These are phyloP conservation scores for Botrytis fabae DNA, from an alignment of 2,329 filamentous ascomycete genomes.

Conservation along the genomic window DNA sequence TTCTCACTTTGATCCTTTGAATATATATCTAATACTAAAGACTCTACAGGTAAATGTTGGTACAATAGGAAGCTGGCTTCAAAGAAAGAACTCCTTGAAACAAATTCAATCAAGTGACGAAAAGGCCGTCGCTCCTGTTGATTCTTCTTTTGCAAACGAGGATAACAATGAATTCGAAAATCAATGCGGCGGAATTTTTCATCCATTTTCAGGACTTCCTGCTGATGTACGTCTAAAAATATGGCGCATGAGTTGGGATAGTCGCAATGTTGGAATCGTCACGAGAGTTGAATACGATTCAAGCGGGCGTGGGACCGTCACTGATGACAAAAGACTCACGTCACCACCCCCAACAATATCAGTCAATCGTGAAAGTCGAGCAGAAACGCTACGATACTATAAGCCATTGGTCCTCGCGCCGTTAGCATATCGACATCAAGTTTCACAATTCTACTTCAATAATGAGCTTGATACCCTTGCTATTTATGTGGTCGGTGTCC, in stretches of 20 bases:
- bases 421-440: background rate
- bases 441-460: background rate
- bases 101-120: background rate
- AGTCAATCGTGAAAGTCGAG: background rate
- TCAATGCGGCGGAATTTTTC: background rate
- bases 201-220: background rate
- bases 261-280: background rate
- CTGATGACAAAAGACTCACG: background rate
- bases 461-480: background rate
- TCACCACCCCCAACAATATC: background rate
- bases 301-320: background rate
- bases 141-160: background rate
- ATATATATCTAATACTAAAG: background rate
- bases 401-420: fast-evolving
- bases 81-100: background rate
- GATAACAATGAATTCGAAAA: background rate
- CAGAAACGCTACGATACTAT: background rate
- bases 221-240: background rate
- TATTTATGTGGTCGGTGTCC: background rate
- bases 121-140: background rate
- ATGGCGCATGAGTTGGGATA: background rate
- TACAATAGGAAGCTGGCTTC: background rate
- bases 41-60: background rate
- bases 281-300: too few species aligned
- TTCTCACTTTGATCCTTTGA: fast-evolving